A percentile compares a stretch with the other conserved stretches of the same genome.
Conservation (phyloP, 805 yeast genomes). For the Teunomyces gatunensis region DNA sequence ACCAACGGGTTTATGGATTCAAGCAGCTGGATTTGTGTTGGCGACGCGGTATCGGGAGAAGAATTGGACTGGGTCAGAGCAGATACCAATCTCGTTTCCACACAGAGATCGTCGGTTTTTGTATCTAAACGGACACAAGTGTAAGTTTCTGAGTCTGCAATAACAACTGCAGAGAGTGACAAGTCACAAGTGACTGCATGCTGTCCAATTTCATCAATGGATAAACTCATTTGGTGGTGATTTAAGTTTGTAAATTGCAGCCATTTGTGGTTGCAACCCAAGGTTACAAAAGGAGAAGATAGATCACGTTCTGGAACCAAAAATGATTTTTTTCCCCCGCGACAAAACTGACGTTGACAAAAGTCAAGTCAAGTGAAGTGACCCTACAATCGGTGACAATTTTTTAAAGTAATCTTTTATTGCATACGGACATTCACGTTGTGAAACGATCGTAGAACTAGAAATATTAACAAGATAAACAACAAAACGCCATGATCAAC, state of each 20-base stretch:
- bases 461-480: constrained; percentile 2
- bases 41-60: neutral
- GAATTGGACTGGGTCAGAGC: too few relatives aligned
- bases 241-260: neutral
- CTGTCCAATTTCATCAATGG: neutral
- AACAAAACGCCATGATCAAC: constrained; percentile 4
- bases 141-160: too few relatives aligned
- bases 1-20: neutral
- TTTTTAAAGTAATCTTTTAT: constrained; percentile 2
- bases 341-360: neutral
- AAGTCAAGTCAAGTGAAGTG: neutral
- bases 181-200: too few relatives aligned
- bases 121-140: too few relatives aligned
- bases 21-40: neutral
- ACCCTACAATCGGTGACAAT: neutral
- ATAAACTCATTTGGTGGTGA: neutral
- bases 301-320: neutral
- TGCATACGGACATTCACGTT: constrained; percentile 14
- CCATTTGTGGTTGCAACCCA: constrained; percentile 18
- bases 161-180: too few relatives aligned
- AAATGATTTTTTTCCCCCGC: neutral
- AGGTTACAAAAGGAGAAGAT: neutral
- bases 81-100: too few relatives aligned
- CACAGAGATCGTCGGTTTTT: too few relatives aligned
- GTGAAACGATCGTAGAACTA: constrained; percentile 7